Conservation (phyloP, 495 filamentous ascomycete species). For the Trichodelitschia bisporula region DNA sequence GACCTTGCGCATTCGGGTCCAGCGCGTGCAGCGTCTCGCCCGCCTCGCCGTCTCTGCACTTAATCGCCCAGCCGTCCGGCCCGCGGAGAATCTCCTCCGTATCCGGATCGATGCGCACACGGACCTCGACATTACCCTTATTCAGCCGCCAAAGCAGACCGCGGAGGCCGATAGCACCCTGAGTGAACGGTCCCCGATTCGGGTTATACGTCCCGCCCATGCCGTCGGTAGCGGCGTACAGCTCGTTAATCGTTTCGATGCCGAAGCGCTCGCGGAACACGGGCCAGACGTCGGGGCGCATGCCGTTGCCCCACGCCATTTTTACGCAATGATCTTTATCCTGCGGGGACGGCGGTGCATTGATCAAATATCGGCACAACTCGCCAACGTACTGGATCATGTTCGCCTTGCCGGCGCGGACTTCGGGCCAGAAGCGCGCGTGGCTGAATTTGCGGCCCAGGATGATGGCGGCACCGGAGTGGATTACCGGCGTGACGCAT, state of each 20-base stretch:
- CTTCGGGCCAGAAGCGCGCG: conserved; percentile 16
- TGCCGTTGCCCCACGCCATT: conserved; percentile 15
- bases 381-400: conserved; percentile 19
- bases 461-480: conserved; percentile 8
- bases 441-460: conserved; percentile 9
- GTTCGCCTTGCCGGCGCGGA: conserved; percentile 10
- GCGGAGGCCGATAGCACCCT: conserved; percentile 6
- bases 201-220: conserved; percentile 7
- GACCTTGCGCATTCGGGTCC: conserved; percentile 3
- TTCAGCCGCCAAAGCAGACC: conserved; percentile 10
- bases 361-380: conserved; percentile 13
- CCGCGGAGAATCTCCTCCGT: conserved; percentile 14
- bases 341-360: conserved; percentile 5
- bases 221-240: conserved; percentile 17
- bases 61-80: conserved; percentile 8
- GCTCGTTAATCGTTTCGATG: conserved; percentile 14
- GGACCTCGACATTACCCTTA: conserved; percentile 8
- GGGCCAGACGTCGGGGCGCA: conserved; percentile 17
- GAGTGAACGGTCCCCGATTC: conserved; percentile 7
- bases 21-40: conserved; percentile 8
- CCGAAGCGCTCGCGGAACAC: conserved; percentile 15
- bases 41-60: conserved; percentile 4
- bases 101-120: conserved; percentile 13
- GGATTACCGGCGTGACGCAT: conserved; percentile 5
- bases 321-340: conserved; percentile 8